Percentiles rank a stretch among this genome's conserved stretches.
Evolutionary conservation across 2,329 filamentous ascomycete genomes (phyloP).

Genomic region (Pseudopithomyces maydicus): DNA sequence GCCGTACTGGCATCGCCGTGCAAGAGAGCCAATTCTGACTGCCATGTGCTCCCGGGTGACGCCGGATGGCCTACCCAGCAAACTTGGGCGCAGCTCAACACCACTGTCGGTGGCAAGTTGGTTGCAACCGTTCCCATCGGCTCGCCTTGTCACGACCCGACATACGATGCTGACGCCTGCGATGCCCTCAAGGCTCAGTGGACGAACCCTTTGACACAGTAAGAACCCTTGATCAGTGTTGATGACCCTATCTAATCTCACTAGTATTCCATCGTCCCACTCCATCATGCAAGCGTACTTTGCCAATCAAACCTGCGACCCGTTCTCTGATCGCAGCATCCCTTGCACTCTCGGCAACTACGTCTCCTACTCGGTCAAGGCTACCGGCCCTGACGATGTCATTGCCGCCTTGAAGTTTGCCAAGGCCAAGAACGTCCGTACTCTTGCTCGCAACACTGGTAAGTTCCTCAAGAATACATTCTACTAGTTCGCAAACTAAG

Average conservation of each 20-base stretch:
- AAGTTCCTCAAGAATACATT: conserved; percentile 33
- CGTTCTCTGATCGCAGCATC: conserved; percentile 34
- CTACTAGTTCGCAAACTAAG: no score
- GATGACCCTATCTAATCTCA: neutral
- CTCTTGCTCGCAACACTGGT: conserved; percentile 19
- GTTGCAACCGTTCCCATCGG: conserved; percentile 40
- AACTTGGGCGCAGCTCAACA: conserved; percentile 35
- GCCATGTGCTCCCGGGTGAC: neutral
- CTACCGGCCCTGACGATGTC: conserved; percentile 4
- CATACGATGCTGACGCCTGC: conserved; percentile 2
- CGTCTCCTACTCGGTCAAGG: conserved; percentile 36
- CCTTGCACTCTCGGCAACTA: conserved; percentile 25
- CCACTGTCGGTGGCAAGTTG: conserved; percentile 37
- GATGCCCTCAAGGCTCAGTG: conserved; percentile 1
- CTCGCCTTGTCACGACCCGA: conserved; percentile 32
- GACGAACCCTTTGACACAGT: conserved; percentile 14
- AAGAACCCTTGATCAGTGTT: neutral
- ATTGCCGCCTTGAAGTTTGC: conserved; percentile 14
- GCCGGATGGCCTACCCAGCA: neutral
- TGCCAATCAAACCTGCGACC: conserved; percentile 45
- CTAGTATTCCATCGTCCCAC: conserved; percentile 25
- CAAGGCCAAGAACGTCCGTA: conserved; percentile 12
- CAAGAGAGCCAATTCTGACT: no score
- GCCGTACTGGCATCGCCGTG: no score
- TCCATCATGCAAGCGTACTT: conserved; percentile 47